phyloP scores from a whole-genome alignment of 805 yeast species.

The Komagataella pastoris region DNA sequence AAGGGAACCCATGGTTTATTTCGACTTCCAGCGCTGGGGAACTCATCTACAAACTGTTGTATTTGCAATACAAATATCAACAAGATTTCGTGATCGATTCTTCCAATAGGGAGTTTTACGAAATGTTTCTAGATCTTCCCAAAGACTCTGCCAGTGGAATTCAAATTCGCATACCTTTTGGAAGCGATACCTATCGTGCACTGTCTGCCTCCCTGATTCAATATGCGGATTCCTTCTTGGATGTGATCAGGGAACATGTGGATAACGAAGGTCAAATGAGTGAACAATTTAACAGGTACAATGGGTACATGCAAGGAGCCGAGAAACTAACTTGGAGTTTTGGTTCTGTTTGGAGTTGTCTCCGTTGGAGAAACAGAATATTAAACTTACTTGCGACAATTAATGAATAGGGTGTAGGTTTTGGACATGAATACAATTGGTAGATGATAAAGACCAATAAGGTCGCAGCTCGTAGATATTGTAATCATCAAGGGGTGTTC shows the following conservation, averaged over 20 bases:
- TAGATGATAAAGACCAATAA: neutral
- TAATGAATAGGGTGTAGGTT: neutral
- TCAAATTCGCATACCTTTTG: constrained; percentile 16
- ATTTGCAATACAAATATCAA: constrained; percentile 23
- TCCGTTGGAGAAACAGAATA: constrained; percentile 45
- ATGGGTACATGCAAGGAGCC: constrained; percentile 86
- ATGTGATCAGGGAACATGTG: constrained; percentile 43
- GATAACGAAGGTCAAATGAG: constrained; percentile 63
- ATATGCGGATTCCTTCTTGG: constrained; percentile 59
- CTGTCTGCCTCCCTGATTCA: constrained; percentile 30
- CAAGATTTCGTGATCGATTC: constrained; percentile 26
- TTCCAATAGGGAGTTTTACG: constrained; percentile 10
- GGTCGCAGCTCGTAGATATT: neutral
- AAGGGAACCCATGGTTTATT: constrained; percentile 93
- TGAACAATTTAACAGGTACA: constrained; percentile 75
- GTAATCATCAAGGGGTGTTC: neutral
- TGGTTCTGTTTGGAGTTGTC: constrained; percentile 59
- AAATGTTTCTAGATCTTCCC: constrained; percentile 11
- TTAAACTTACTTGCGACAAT: neutral
- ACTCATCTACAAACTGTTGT: constrained; percentile 39
- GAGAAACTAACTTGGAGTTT: constrained; percentile 83
- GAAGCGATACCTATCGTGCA: constrained; percentile 29
- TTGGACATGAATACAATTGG: neutral
- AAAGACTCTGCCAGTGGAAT: neutral
- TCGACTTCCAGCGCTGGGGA: constrained; percentile 62